Evolutionary conservation across 257 asterid genomes (phyloP).

Genomic region (Fraxinus quadrangulata): DNA sequence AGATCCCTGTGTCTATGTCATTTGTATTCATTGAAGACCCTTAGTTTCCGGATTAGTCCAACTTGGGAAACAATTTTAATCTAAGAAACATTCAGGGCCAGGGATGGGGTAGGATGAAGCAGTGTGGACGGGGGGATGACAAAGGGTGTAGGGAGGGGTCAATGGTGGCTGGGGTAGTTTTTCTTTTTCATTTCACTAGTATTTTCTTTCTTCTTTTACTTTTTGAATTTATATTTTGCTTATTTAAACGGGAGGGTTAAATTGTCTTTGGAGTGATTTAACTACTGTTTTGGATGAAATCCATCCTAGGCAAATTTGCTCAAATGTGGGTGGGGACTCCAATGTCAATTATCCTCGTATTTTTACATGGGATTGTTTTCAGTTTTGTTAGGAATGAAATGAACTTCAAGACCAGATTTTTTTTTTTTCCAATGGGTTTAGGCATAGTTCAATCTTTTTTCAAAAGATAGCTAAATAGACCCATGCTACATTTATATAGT

Average conservation of each 20-base stretch:
- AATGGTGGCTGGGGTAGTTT: not conserved
- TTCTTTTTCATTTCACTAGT: not conserved
- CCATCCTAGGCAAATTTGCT: not conserved
- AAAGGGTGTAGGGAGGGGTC: not conserved
- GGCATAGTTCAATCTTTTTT: not conserved
- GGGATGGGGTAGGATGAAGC: not conserved
- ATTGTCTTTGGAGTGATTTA: no score
- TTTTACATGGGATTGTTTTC: not conserved
- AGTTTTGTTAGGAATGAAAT: not conserved
- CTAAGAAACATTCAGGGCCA: not conserved
- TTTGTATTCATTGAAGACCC: not conserved
- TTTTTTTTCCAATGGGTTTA: not conserved
- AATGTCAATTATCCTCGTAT: not conserved
- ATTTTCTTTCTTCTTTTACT: not conserved
- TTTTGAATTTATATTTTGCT: no score
- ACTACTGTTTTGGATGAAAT: not conserved
- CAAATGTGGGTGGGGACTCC: not conserved
- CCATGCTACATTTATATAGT: no score
- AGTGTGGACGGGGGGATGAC: not conserved
- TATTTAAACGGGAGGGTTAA: not conserved
- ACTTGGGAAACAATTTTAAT: not conserved
- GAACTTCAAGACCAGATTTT: not conserved
- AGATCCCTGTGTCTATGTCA: not conserved
- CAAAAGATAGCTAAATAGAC: no score
- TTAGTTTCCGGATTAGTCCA: not conserved